phyloP scores from a whole-genome alignment of 2,329 filamentous ascomycete species.

The Ceratocystis papillata region DNA sequence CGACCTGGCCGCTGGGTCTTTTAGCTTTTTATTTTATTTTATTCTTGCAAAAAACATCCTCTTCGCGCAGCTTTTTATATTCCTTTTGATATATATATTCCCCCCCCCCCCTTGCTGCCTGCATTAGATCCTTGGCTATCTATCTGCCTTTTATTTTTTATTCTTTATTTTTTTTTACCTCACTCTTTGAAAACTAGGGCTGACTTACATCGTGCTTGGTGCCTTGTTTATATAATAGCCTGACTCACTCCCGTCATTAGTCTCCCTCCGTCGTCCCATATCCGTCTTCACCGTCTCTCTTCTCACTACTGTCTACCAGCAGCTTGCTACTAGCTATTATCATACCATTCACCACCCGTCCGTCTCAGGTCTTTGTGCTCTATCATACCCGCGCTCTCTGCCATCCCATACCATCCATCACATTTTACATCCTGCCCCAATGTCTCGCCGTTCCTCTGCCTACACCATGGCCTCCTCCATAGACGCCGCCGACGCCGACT shows the following conservation, averaged over 20 bases:
- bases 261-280: not conserved
- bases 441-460: constrained; percentile 19
- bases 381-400: too few relatives aligned
- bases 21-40: not conserved
- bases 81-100: not conserved
- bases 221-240: constrained; percentile 4
- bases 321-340: not conserved
- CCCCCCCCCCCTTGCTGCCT: not conserved
- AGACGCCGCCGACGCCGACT: constrained; percentile 19
- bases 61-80: not conserved
- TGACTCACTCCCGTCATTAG: not conserved
- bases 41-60: not conserved
- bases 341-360: not conserved
- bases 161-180: not conserved
- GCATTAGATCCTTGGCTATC: not conserved
- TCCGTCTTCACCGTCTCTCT: not conserved
- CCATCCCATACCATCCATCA: not conserved
- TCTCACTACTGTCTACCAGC: not conserved
- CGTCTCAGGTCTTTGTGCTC: too few relatives aligned
- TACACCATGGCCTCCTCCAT: constrained; percentile 14
- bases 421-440: not conserved
- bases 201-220: not conserved
- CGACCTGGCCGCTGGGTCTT: not conserved
- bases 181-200: not conserved
- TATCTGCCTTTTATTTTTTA: constrained; percentile 3